Evolutionary conservation across 495 filamentous ascomycete species (phyloP), one percentile per base, ranked within the genome.

Genomic region (Hypomontagnella monticulosa): DNA sequence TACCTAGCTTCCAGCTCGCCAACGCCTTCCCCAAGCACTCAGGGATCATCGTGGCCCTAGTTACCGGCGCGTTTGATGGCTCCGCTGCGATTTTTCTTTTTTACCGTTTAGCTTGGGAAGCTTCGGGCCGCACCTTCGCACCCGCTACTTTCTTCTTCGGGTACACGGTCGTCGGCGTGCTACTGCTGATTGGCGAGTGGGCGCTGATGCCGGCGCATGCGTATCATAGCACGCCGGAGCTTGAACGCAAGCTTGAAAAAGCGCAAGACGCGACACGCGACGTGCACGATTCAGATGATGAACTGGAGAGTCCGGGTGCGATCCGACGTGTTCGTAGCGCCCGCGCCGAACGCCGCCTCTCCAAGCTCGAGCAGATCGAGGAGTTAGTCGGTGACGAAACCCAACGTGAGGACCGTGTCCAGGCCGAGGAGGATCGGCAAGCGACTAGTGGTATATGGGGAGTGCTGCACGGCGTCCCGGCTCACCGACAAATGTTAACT

Each of bases 31-130:
- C 89, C 1, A 79, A 77, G 57, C 76, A 88, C 70, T 86, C 87
- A 0, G 89, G 89, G 1, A 74, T 86, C 1, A 87, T 91, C 48
- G 84, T 91, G 4, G 87, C 89, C 0, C 71, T 90, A 0, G 79
- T 91, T 1, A 91, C 89, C 4, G 89, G 89, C 15, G 87, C 88
- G 4, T 91, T 90, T 67, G 89, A 91, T 67, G 88, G 89, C 0
- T 88, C 86, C 6, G 87, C 85, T 34, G 89, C 88, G 14, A 77
- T 91, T 0, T 89, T 90, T 57, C 81, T 91, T 0, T 75, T 89
- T 68, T 91, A 90, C 71, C 78, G 86, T 4, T 58, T 89, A 0
- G 75, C 81, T 2, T 90, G 89, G 72, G 81, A 85, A 48, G 76
- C 79, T 0, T 83, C 80, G 0, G 59, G 73, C 27, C 71, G 76